Base-by-base conservation (phyloP, 495 filamentous ascomycete species). In the Barbatosphaeria neglecta region DNA sequence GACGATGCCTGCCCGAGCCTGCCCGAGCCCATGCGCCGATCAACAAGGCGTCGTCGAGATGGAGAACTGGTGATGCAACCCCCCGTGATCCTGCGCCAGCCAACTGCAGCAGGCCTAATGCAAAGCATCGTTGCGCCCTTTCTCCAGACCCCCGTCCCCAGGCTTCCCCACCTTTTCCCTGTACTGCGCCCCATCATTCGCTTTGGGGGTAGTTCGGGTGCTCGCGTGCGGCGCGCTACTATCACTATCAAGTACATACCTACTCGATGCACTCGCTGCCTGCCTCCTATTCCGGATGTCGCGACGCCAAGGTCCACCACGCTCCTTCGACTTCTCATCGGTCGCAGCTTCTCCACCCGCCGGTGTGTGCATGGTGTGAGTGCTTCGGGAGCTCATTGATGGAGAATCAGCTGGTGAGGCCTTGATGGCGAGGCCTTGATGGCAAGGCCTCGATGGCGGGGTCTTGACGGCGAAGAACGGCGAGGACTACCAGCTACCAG, bases 91-190 rank as follows among this genome's bases (percentile, higher is more conserved):
- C 39, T 41, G 20, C 20, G 22, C 9, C 42, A 22, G 22, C 40
- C 37, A 41, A 19, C 33, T 44, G n/a, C 15, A 38, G 28, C 35
- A 37, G 48, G 42, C 48, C 39, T 24, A 39, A 49, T 49, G 46
- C 39, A 28, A 46, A 38, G n/a, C 39, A 41, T 43, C 38, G 22
- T 37, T n/a, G 28, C 45, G n/a, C n/a, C n/a, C 47, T 43, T 23
- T 25, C 31, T 53, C 40, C 43, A 44, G 31, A 25, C 27, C 25
- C 19, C 9, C n/a, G n/a, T n/a, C n/a, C 24, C 39, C 37, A 59
- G 50, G 50, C 46, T 59, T 58, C 56, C 50, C 56, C 56, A 52
- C 56, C 53, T 47, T 53, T 50, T 49, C 25, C 50, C 45, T 18
- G 48, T 42, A 22, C 22, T 19, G 28, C 47, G 28, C 47, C 18